Conservation (phyloP, 768 basidiomycete genomes). For the Pulveroboletus sp. region DNA sequence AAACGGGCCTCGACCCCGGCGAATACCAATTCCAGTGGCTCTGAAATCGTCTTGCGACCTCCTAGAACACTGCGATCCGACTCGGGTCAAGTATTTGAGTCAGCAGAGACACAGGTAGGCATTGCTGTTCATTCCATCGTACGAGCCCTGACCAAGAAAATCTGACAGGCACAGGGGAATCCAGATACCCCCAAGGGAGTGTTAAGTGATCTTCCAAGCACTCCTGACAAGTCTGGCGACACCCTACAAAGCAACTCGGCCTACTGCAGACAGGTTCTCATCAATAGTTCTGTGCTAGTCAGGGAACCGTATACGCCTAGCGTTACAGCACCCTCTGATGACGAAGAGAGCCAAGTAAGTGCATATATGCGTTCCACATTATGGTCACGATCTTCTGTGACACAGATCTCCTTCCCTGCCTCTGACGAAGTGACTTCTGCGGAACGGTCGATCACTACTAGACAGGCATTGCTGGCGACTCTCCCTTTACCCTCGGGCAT, state of each 20-base stretch:
- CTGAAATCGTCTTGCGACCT: neutral
- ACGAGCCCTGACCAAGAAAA: neutral
- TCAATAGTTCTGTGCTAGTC: constrained; percentile 6
- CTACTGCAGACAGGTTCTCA: constrained; percentile 15
- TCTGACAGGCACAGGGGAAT: neutral
- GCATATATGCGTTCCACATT: constrained; percentile 11
- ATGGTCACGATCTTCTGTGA: neutral
- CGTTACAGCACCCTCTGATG: neutral
- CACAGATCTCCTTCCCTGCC: constrained; percentile 1
- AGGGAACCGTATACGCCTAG: constrained; percentile 1
- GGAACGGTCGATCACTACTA: constrained; percentile 44
- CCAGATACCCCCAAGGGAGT: neutral
- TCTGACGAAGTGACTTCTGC: constrained; percentile 11
- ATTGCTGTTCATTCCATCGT: neutral
- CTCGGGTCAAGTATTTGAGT: neutral
- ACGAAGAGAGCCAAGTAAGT: constrained; percentile 14
- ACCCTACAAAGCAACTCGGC: constrained; percentile 26
- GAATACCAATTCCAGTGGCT: constrained; percentile 6
- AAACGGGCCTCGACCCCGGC: constrained; percentile 21
- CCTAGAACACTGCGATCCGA: constrained; percentile 1
- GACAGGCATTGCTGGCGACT: constrained; percentile 51
- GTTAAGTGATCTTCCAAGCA: constrained; percentile 6
- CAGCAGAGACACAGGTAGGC: constrained; percentile 4
- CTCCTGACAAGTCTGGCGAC: constrained; percentile 21
- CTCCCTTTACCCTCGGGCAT: constrained; percentile 62